These are phyloP conservation scores for Aureobasidium sp. DNA, from an alignment of 2,329 filamentous ascomycete species.

Conservation along the genomic window DNA sequence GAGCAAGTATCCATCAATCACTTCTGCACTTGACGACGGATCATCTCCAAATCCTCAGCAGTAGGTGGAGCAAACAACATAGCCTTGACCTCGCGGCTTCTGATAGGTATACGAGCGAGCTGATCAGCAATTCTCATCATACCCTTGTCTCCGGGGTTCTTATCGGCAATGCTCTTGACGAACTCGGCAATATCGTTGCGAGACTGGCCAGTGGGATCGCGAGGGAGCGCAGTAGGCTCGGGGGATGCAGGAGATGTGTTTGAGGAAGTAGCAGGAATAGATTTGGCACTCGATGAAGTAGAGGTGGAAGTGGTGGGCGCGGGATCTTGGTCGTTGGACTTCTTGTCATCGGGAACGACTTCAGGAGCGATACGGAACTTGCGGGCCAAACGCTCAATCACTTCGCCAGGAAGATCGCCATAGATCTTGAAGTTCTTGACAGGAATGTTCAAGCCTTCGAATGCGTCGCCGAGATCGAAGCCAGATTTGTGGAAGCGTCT, in stretches of 20 bases:
- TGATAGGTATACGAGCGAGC: background rate
- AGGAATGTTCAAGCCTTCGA: background rate
- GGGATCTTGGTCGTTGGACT: background rate
- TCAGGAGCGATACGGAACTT: background rate
- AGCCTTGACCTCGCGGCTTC: background rate
- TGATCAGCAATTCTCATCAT: background rate
- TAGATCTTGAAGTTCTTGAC: conserved; percentile 6
- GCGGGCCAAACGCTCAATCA: conserved; percentile 1
- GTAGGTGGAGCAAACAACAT: background rate
- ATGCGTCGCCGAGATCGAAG: background rate
- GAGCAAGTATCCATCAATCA: too few species aligned
- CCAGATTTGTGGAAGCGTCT: background rate
- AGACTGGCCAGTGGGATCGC: background rate
- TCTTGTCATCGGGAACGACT: background rate
- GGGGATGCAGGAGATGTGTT: background rate
- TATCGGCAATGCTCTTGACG: background rate
- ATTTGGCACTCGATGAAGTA: background rate
- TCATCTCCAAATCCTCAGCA: too few species aligned
- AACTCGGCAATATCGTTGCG: background rate
- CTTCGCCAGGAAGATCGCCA: conserved; percentile 10
- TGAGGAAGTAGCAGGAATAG: background rate
- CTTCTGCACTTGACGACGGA: background rate
- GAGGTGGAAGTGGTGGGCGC: background rate
- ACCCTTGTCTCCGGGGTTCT: background rate
- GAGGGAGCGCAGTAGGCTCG: background rate